Conservation (phyloP, 225 moss, liverwort and hornwort genomes). For the Physcomitrellopsis africana region DNA sequence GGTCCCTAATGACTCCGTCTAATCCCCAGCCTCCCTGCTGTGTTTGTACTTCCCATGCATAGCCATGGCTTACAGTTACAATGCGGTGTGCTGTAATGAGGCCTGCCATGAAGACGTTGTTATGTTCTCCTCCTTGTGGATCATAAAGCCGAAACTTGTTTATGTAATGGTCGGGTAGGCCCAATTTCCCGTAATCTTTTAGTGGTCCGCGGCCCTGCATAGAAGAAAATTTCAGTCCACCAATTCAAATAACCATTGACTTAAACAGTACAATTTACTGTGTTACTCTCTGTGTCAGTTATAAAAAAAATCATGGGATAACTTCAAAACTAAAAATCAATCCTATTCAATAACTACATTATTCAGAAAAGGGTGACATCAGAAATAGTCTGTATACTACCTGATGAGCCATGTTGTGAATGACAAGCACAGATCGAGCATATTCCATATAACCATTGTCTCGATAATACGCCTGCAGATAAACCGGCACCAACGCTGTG, state of each 20-base stretch:
- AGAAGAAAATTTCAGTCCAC: not conserved
- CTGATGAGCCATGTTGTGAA: constrained; percentile 96
- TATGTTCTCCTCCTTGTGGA: constrained; percentile 77
- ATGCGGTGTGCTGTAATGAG: constrained; percentile 79
- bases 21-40: constrained; percentile 83
- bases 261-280: not conserved
- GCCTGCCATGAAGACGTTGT: constrained; percentile 86
- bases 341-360: no score
- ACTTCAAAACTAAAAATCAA: no score
- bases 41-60: constrained; percentile 81
- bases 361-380: no score
- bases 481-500: constrained; percentile 82
- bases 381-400: constrained; percentile 25
- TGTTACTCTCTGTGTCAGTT: not conserved
- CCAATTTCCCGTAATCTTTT: constrained; percentile 63
- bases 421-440: constrained; percentile 75
- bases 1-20: constrained; percentile 68
- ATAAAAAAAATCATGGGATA: not conserved
- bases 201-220: constrained; percentile 81
- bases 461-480: constrained; percentile 83
- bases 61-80: constrained; percentile 85
- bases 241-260: no score
- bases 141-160: constrained; percentile 66
- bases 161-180: constrained; percentile 59
- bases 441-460: constrained; percentile 73